Evolutionary conservation across 352 stramenopile genomes (phyloP).

Genomic region (Globisporangium polare): DNA sequence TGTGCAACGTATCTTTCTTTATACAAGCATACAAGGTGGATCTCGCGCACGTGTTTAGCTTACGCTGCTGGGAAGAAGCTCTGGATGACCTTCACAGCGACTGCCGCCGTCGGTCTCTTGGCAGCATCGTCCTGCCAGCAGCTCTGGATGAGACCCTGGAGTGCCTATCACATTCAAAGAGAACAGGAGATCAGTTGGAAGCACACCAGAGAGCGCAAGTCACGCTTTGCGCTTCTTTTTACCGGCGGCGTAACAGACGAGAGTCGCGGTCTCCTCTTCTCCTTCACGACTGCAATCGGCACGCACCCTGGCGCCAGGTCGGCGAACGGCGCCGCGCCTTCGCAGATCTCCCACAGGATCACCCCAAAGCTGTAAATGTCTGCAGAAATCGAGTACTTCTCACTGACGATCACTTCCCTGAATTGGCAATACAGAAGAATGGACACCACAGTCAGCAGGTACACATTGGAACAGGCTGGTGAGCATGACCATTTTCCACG

Average conservation of each 20-base stretch:
- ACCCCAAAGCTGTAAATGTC: conserved; percentile 83
- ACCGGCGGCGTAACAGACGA: conserved; percentile 58
- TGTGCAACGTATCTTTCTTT: background rate
- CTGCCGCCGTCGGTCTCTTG: conserved; percentile 37
- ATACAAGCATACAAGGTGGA: too few species aligned
- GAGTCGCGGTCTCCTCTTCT: conserved; percentile 57
- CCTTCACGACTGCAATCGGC: conserved; percentile 57
- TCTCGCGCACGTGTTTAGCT: background rate
- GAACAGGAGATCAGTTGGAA: background rate
- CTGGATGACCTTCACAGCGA: conserved; percentile 38
- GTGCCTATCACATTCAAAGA: conserved; percentile 26
- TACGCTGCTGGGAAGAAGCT: conserved; percentile 38
- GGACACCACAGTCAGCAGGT: background rate
- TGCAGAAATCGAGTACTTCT: conserved; percentile 60
- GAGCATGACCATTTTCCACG: conserved; percentile 17
- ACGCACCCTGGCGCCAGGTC: conserved; percentile 49
- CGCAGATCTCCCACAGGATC: conserved; percentile 83
- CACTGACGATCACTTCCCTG: conserved; percentile 67
- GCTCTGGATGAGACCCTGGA: conserved; percentile 51
- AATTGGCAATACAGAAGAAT: background rate
- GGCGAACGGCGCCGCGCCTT: conserved; percentile 53
- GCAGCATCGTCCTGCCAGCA: conserved; percentile 68
- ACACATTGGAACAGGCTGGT: conserved; percentile 1
- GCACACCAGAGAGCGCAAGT: background rate
- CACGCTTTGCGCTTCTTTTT: background rate